Evolutionary conservation across 257 asterid genomes (phyloP).

Genomic region (Ophiorrhiza pumila): DNA sequence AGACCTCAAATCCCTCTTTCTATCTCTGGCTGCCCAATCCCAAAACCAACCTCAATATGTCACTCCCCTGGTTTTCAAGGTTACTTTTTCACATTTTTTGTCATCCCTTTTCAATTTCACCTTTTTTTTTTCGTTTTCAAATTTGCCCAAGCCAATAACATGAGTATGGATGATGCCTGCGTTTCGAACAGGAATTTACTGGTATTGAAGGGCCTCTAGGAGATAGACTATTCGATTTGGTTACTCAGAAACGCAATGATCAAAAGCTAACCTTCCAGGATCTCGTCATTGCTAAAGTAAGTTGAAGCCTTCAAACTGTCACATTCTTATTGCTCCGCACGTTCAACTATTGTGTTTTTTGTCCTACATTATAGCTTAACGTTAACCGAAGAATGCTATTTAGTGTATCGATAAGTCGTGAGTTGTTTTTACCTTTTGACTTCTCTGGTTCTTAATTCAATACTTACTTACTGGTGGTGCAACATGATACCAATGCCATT

Average conservation of each 20-base stretch:
- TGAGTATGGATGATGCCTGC: neutral
- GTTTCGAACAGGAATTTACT: constrained; percentile 40
- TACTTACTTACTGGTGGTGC: neutral
- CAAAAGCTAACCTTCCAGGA: constrained; percentile 71
- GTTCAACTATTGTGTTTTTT: neutral
- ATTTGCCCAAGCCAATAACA: neutral
- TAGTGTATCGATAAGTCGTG: too few species aligned
- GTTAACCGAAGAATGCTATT: too few species aligned
- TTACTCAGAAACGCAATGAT: constrained; percentile 72
- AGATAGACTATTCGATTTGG: constrained; percentile 71
- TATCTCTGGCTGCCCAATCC: constrained; percentile 73
- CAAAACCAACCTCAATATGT: constrained; percentile 46
- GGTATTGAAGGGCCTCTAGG: constrained; percentile 80
- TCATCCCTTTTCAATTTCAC: neutral
- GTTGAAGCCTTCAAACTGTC: neutral
- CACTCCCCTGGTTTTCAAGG: constrained; percentile 71
- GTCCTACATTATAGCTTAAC: neutral
- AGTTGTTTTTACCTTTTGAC: too few species aligned
- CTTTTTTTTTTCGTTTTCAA: neutral
- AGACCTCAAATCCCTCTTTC: constrained; percentile 55
- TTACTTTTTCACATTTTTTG: neutral
- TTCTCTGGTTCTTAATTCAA: too few species aligned
- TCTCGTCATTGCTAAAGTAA: constrained; percentile 87
- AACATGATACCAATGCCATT: neutral
- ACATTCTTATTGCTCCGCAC: constrained; percentile 12